Evolutionary conservation across 441 rosid genomes (phyloP), one percentile per base, ranked within the genome.

Genomic region (Erodium texanum): DNA sequence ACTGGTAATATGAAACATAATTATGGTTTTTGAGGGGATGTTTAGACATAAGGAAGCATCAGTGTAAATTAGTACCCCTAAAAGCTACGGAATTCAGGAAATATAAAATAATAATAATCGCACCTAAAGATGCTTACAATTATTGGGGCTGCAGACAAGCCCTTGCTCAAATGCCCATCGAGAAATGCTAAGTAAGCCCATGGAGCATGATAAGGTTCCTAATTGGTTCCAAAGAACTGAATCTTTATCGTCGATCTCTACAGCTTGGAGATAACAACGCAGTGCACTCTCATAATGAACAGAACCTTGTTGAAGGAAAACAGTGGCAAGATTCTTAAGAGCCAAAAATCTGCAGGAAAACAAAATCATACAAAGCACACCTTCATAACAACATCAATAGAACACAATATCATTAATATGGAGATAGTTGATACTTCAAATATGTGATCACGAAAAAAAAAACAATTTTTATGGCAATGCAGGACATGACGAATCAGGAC

Each of bases 141-240:
- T 95, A 82, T 87, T 95, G 66, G 99, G 99, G 83, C 99, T 95
- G 82, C 99, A 92, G 48, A 92, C 68, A 80, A 95, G 96, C 76
- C 99, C 99, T 72, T 92, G 99, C 84, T 95, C 99, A 79, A 95
- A 95, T 61, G 99, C 99, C 99, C 97, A 95, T 58, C 97, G 96
- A 43, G 96, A 90, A 75, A 87, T 84, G 81, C 97, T 92, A 77
- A 92, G 79, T 73, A 82, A 74, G 54, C 97, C 97, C 96, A 95
- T 92, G 20, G 98, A 90, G 79, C 99, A 92, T 15, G 99, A 88
- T 32, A 92, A 83, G 24, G 97, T 90, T 76, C 99, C 99, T 24
- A 95, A 82, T 85, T 95, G 96, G 78, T 90, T 95, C 99, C 99
- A 95, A 77, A 95, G 76, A 75, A 95, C 99, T 52, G 93, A 90